Percentiles rank a stretch among this genome's conserved stretches.
phyloP scores from a whole-genome alignment of 2,329 filamentous ascomycete genomes.

The Phyllosticta citriasiana region DNA sequence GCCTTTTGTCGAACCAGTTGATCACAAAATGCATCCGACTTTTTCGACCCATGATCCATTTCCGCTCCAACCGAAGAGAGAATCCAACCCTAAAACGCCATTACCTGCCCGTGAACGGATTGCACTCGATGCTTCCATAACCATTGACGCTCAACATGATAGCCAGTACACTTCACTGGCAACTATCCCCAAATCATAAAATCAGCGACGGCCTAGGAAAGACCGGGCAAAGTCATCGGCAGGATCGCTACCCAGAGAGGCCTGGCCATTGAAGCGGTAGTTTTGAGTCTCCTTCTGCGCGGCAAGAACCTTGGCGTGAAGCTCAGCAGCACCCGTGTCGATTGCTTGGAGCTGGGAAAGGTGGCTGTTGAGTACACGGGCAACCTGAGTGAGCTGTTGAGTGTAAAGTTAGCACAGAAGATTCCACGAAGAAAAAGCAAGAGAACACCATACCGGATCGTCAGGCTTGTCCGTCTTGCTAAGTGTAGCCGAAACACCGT shows the following conservation, averaged over 20 bases:
- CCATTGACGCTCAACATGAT: background rate
- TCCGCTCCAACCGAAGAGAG: background rate
- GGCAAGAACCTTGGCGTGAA: conserved; percentile 72
- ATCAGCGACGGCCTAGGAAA: conserved; percentile 61
- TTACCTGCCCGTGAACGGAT: background rate
- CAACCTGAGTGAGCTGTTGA: conserved; percentile 77
- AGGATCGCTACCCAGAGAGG: conserved; percentile 53
- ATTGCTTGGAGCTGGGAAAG: conserved; percentile 89
- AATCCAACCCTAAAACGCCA: conserved; percentile 4
- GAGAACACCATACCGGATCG: conserved; percentile 18
- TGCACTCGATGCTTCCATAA: background rate
- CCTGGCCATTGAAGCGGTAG: conserved; percentile 41
- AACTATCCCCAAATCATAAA: background rate
- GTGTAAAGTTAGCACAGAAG: background rate
- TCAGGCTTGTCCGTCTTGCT: conserved; percentile 76
- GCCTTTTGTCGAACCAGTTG: background rate
- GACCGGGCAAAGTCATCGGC: conserved; percentile 87
- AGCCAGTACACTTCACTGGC: background rate
- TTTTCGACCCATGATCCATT: background rate
- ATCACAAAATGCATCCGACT: background rate
- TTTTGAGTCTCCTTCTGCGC: conserved; percentile 69
- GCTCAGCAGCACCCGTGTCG: conserved; percentile 68
- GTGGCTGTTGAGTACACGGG: conserved; percentile 88
- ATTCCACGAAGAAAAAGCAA: background rate
- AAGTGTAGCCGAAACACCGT: conserved; percentile 77